These are phyloP conservation scores for Helotiales sp. DNA, from an alignment of 2,329 filamentous ascomycete genomes.

Conservation along the genomic window DNA sequence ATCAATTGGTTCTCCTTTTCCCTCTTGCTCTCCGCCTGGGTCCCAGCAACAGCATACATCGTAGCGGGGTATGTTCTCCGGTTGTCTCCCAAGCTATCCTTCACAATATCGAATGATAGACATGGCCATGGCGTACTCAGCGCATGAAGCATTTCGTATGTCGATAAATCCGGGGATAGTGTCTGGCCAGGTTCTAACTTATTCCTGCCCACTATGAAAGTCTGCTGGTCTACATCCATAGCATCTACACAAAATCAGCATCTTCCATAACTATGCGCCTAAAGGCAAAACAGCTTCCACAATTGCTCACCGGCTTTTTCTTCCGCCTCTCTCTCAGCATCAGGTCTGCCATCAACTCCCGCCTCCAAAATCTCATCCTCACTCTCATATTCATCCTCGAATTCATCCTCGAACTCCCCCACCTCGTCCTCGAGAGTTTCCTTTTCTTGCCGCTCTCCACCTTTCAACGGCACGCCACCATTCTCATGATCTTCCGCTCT, in stretches of 20 bases:
- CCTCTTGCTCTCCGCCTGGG: constrained; percentile 77
- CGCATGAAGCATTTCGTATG: constrained; percentile 96
- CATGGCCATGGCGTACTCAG: constrained; percentile 96
- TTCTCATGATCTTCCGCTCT: constrained; percentile 50
- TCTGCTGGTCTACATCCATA: constrained; percentile 93
- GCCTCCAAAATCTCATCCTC: constrained; percentile 93
- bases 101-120: constrained; percentile 90
- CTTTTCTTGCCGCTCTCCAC: constrained; percentile 59
- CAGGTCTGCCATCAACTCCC: constrained; percentile 87
- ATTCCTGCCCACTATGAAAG: constrained; percentile 93
- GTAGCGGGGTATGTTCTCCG: constrained; percentile 93
- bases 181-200: constrained; percentile 90
- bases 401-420: constrained; percentile 93
- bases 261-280: constrained; percentile 9
- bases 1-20: constrained; percentile 89
- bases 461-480: constrained; percentile 55
- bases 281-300: constrained; percentile 3
- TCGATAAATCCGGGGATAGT: constrained; percentile 85
- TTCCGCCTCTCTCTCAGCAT: constrained; percentile 89
- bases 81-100: constrained; percentile 82
- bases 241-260: constrained; percentile 51
- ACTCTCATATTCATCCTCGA: constrained; percentile 88
- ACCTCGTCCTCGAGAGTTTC: constrained; percentile 67
- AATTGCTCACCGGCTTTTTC: constrained; percentile 65
- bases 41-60: constrained; percentile 92